Conservation (phyloP, 768 basidiomycete genomes). For the Obba rivulosa region DNA sequence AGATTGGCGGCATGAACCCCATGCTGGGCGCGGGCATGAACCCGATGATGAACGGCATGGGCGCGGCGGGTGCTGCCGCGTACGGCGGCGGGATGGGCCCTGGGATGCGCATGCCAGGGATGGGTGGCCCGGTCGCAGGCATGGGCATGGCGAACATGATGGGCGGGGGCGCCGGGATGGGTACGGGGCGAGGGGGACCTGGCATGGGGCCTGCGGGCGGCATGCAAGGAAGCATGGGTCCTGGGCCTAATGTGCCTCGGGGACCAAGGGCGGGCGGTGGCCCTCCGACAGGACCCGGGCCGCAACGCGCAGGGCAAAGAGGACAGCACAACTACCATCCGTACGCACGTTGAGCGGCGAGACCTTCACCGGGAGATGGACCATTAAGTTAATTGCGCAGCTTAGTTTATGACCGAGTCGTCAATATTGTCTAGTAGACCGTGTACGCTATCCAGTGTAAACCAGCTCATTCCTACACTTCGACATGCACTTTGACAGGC, state of each 20-base stretch:
- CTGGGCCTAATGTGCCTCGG: conserved; percentile 37
- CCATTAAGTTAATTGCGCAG: no score
- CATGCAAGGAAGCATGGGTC: conserved; percentile 13
- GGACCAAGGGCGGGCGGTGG: conserved; percentile 57
- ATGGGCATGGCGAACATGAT: conserved; percentile 36
- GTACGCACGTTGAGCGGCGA: conserved; percentile 55
- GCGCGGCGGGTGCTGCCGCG: conserved; percentile 23
- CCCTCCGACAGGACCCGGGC: conserved; percentile 53
- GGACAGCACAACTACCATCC: conserved; percentile 84
- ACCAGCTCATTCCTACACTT: no score
- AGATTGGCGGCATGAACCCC: conserved; percentile 53
- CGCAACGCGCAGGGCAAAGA: conserved; percentile 63
- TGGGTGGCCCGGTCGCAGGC: conserved; percentile 36
- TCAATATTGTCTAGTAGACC: no score
- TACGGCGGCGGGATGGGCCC: conserved; percentile 30
- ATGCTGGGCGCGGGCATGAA: conserved; percentile 34
- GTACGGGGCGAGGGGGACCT: conserved; percentile 27
- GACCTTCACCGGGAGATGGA: no score
- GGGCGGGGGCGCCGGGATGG: conserved; percentile 20
- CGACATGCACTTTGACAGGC: no score
- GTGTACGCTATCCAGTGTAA: no score
- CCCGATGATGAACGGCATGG: conserved; percentile 47
- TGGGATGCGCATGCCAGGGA: conserved; percentile 26
- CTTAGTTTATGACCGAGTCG: no score
- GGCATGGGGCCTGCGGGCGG: conserved; percentile 31